Conservation (phyloP, 2,329 filamentous ascomycete species). For the Decorospora gaudefroyi region DNA sequence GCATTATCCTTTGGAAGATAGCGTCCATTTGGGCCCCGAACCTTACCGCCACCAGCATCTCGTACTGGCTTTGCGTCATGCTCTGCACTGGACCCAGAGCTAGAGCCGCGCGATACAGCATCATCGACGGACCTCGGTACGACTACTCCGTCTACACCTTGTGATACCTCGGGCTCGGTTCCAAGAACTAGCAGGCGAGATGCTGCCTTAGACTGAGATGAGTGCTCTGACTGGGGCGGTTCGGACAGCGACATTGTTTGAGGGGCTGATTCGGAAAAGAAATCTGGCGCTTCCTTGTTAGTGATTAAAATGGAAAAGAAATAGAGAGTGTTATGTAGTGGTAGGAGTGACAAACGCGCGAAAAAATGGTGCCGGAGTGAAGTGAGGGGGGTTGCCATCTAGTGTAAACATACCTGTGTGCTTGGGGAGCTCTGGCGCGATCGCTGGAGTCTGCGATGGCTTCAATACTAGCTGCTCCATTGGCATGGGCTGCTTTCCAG, state of each 20-base stretch:
- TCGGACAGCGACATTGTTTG: not conserved
- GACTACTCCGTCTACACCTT: too few relatives aligned
- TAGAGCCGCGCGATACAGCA: not conserved
- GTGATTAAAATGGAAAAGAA: not conserved
- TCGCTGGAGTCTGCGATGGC: not conserved
- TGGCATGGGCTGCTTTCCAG: not conserved
- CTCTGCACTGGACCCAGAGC: not conserved
- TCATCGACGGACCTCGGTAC: not conserved
- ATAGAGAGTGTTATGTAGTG: not conserved
- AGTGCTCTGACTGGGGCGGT: not conserved
- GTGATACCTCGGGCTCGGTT: too few relatives aligned
- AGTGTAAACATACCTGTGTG: not conserved
- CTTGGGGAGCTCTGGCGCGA: not conserved
- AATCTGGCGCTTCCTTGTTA: slow-evolving; percentile 1
- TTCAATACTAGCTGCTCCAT: too few relatives aligned
- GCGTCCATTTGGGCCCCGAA: slow-evolving; percentile 25
- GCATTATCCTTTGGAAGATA: slow-evolving; percentile 14
- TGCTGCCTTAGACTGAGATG: too few relatives aligned
- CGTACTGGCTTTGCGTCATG: slow-evolving; percentile 3
- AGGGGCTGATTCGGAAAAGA: not conserved
- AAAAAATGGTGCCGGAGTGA: not conserved
- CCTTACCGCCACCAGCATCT: slow-evolving; percentile 20
- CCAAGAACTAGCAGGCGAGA: too few relatives aligned
- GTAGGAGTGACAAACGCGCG: too few relatives aligned
- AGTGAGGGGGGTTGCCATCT: not conserved